A percentile compares a stretch with the other conserved stretches of the same genome.
Evolutionary conservation across 2,329 filamentous ascomycete species (phyloP).

Genomic region (Claviceps capensis): DNA sequence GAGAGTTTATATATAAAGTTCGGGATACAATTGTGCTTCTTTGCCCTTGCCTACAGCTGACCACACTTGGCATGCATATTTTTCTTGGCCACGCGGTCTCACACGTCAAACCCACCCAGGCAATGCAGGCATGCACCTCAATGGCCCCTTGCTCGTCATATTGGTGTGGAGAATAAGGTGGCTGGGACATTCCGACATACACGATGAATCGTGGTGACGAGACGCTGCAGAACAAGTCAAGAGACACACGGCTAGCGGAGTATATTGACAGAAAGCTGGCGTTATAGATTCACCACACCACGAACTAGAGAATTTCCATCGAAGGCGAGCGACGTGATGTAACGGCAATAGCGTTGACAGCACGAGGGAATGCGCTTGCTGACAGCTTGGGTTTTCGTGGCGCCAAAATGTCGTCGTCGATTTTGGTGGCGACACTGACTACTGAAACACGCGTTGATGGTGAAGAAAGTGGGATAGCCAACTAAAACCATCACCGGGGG

Average conservation of each 20-base stretch:
- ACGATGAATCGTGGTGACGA: neutral
- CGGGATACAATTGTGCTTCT: neutral
- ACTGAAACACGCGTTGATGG: neutral
- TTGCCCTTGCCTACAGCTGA: neutral
- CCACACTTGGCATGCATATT: neutral
- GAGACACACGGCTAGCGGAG: neutral
- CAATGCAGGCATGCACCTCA: too few relatives aligned
- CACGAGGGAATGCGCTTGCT: neutral
- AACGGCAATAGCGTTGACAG: neutral
- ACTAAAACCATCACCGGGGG: neutral
- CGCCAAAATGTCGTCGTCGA: neutral
- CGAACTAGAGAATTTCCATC: too few relatives aligned
- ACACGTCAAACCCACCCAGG: neutral
- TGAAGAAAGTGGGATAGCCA: neutral
- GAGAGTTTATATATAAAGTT: neutral
- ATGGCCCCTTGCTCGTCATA: neutral
- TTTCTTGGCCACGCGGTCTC: neutral
- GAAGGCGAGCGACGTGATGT: too few relatives aligned
- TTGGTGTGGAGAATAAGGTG: neutral
- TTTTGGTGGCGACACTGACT: neutral
- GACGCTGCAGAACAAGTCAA: neutral
- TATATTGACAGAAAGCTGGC: neutral
- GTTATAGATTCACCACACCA: neutral
- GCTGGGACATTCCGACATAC: neutral
- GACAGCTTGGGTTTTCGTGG: neutral